A percentile compares a stretch with the other conserved stretches of the same genome.
Evolutionary conservation across 2,329 filamentous ascomycete species (phyloP).

Genomic region (Xylariaceae sp.): DNA sequence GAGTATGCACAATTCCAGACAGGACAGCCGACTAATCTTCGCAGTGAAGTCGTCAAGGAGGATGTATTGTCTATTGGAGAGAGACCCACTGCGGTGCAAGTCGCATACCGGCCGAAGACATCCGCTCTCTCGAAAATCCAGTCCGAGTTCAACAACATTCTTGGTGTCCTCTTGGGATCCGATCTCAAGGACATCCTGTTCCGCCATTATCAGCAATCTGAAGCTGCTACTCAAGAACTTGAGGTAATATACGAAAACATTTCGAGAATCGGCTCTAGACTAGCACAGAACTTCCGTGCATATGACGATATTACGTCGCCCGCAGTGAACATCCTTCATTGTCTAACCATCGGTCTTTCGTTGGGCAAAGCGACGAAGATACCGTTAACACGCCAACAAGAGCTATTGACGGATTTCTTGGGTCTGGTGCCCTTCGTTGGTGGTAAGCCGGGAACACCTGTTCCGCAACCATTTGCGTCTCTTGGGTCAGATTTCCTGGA

Average conservation of each 20-base stretch:
- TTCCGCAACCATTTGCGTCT: conserved; percentile 22
- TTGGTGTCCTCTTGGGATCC: conserved; percentile 56
- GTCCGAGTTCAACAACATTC: conserved; percentile 72
- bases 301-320: conserved; percentile 84
- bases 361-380: conserved; percentile 47
- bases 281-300: conserved; percentile 64
- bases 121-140: conserved; percentile 70
- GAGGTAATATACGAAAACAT: conserved; percentile 53
- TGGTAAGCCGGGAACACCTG: conserved; percentile 35
- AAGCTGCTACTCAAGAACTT: conserved; percentile 39
- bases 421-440: conserved; percentile 52
- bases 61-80: conserved; percentile 61
- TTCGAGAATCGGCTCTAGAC: conserved; percentile 62
- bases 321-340: conserved; percentile 71
- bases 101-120: conserved; percentile 64
- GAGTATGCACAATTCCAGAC: conserved; percentile 63
- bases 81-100: conserved; percentile 56
- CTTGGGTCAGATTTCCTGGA: conserved; percentile 46
- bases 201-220: conserved; percentile 32
- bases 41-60: conserved; percentile 56
- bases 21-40: conserved; percentile 62
- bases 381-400: conserved; percentile 6
- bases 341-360: conserved; percentile 69
- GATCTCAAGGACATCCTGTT: conserved; percentile 38
- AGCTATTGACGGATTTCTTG: conserved; percentile 36